Evolutionary conservation across 2,329 filamentous ascomycete species (phyloP).

Genomic region (Hortaea werneckii): DNA sequence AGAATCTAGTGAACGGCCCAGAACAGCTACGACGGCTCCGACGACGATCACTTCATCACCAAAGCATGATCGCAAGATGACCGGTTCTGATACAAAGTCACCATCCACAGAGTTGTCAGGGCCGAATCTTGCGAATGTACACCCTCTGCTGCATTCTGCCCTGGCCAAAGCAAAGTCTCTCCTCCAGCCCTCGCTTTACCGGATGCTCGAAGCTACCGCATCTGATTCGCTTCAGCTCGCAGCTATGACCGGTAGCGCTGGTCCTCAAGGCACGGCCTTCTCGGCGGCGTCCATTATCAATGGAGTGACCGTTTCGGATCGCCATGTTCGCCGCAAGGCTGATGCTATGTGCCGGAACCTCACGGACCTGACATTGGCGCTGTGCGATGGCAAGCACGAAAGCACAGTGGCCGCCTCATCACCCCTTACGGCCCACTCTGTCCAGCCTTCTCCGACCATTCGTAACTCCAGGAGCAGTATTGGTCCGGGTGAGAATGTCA

Average conservation of each 20-base stretch:
- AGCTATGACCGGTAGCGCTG: constrained; percentile 63
- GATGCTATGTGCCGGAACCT: constrained; percentile 87
- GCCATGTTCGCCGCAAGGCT: constrained; percentile 78
- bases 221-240: constrained; percentile 71
- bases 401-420: constrained; percentile 12
- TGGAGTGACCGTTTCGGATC: constrained; percentile 57
- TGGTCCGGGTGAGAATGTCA: constrained; percentile 11
- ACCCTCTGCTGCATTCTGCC: constrained; percentile 72
- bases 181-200: constrained; percentile 62
- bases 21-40: constrained; percentile 80
- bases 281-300: constrained; percentile 57
- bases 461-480: constrained; percentile 10
- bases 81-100: neutral
- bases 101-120: constrained; percentile 27
- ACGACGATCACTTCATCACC: constrained; percentile 89
- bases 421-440: constrained; percentile 8
- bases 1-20: constrained; percentile 68
- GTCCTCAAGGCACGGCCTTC: constrained; percentile 51
- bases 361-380: constrained; percentile 80
- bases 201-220: constrained; percentile 68
- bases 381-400: constrained; percentile 39
- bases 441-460: constrained; percentile 5
- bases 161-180: constrained; percentile 66
- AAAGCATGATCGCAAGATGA: constrained; percentile 51
- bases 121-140: constrained; percentile 45